Evolutionary conservation across 257 asterid species (phyloP).

Genomic region (Cruciata laevipes): DNA sequence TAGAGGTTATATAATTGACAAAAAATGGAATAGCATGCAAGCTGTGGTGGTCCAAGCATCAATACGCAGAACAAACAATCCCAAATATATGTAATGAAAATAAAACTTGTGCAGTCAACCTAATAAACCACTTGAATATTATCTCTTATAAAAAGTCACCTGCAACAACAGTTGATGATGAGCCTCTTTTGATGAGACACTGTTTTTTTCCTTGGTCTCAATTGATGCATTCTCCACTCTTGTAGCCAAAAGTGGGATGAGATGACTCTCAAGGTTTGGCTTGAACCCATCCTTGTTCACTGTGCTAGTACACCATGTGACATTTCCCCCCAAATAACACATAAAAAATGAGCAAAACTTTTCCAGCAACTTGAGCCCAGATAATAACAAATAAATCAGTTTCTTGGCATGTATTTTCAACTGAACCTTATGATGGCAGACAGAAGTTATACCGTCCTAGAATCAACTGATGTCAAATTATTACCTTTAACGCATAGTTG

Average conservation of each 20-base stretch:
- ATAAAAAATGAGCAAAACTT: slow-evolving; percentile 1
- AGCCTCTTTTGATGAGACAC: slow-evolving; percentile 41
- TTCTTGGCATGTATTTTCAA: background rate
- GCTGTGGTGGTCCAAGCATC: background rate
- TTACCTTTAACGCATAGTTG: background rate
- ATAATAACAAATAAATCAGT: background rate
- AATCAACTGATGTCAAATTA: background rate
- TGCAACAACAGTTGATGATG: slow-evolving; percentile 85
- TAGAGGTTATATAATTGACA: background rate
- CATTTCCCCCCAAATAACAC: slow-evolving; percentile 13
- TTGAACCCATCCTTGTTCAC: slow-evolving; percentile 94
- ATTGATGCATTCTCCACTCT: slow-evolving; percentile 46
- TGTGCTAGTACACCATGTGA: slow-evolving; percentile 48
- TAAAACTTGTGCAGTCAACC: background rate
- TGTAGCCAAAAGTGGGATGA: slow-evolving; percentile 74
- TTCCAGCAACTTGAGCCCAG: background rate
- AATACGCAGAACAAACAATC: background rate
- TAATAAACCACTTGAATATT: background rate
- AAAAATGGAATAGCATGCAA: background rate
- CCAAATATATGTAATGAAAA: background rate
- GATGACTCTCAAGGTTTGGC: slow-evolving; percentile 96
- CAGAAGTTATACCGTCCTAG: background rate
- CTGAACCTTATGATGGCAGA: background rate
- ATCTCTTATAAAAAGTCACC: slow-evolving; percentile 33
- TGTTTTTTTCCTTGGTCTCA: slow-evolving; percentile 42